phyloP scores from a whole-genome alignment of 805 yeast species.

The Lachancea dasiensis region DNA sequence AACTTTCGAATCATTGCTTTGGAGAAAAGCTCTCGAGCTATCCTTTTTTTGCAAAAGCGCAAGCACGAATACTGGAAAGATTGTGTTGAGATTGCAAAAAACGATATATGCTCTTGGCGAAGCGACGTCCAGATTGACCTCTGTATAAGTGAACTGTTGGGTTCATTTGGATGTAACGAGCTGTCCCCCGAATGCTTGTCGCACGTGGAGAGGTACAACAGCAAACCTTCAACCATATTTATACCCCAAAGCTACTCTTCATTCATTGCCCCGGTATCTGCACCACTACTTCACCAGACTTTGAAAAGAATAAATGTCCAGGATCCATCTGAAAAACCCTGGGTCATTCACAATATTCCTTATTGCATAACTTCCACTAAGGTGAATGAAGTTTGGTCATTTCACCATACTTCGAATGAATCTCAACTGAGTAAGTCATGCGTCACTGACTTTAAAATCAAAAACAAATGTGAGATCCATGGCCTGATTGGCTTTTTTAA shows the following conservation, averaged over 20 bases:
- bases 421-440: constrained; percentile 17
- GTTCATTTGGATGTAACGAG: constrained; percentile 92
- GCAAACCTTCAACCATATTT: constrained; percentile 42
- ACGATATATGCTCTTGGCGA: constrained; percentile 55
- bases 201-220: constrained; percentile 37
- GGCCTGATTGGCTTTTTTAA: constrained; percentile 73
- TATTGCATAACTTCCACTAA: constrained; percentile 42
- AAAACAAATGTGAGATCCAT: constrained; percentile 52
- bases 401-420: constrained; percentile 42
- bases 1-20: constrained; percentile 46
- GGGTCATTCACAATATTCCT: constrained; percentile 39
- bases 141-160: constrained; percentile 75
- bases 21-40: constrained; percentile 67
- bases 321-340: constrained; percentile 38
- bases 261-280: constrained; percentile 59
- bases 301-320: constrained; percentile 15
- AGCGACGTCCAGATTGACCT: constrained; percentile 42
- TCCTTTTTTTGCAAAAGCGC: constrained; percentile 42
- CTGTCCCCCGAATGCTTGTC: constrained; percentile 75
- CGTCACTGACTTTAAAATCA: constrained; percentile 39
- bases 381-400: constrained; percentile 54
- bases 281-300: constrained; percentile 45
- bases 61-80: constrained; percentile 49
- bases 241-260: constrained; percentile 59
- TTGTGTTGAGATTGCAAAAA: constrained; percentile 44